Evolutionary conservation across 228 moss, liverwort and hornwort genomes (phyloP), one percentile per base, ranked within the genome.

Genomic region (Sphagnum fallax): DNA sequence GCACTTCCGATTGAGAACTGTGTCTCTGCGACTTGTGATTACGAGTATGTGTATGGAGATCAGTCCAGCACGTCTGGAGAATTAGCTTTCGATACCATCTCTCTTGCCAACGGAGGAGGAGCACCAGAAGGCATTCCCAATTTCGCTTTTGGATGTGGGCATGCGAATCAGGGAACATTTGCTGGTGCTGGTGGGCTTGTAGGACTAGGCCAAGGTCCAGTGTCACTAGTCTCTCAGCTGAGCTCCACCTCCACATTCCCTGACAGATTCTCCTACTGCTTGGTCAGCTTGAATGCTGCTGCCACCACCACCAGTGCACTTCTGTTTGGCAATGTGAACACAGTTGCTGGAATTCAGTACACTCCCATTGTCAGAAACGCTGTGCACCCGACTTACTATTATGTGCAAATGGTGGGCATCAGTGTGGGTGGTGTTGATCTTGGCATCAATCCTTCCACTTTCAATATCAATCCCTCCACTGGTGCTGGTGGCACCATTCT

Each of bases 11-110:
- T 71, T 14, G 51, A 71, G 59, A 59, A 52, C 49, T 81, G 77
- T 60, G 72, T 68, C 11, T 8, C 8, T 0, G 73, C 81, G 6
- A 77, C 57, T 63, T 84, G 84, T 77, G 69, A 75, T 49, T 84
- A 80, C 70, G 66, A 71, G 16, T 84, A 84, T 57, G 52, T 65
- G 65, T 84, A 84, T 50, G 84, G 80, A 8, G 84, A 80, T 50
- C 65, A 75, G 57, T 77, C 80, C 16, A 70, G 74, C 13, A 80
- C 80, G 4, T 62, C 71, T 6, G 84, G 84, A 8, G 63, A 50
- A 8, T 77, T 84, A 8, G 66, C 77, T 6, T 13, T 16, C 4
- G 84, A 84, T 5, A 74, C 72, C 5, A 70, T 84, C 61, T 73
- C 80, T 4, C 48, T 84, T 32, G 65, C 71, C 1, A 65, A 63